These are phyloP conservation scores for fission yeast (Schizosaccharomyces pombe) DNA, from an alignment of 805 yeast genomes.

Conservation along the genomic window DNA sequence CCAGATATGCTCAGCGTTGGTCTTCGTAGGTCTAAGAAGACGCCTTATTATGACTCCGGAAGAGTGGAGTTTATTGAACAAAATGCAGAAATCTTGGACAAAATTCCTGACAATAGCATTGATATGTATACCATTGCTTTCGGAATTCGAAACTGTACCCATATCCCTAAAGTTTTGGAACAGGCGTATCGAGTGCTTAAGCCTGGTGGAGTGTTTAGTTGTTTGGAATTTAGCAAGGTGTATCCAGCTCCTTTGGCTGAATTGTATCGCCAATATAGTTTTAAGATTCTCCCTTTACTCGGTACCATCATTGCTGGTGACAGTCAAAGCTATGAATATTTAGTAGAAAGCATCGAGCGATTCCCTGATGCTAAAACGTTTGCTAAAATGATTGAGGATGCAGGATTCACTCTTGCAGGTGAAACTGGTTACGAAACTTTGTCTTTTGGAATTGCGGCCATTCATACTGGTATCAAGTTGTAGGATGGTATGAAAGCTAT, in stretches of 20 bases:
- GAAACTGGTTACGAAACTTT: slow-evolving; percentile 69
- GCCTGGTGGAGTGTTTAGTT: slow-evolving; percentile 95
- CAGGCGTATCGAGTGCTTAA: slow-evolving; percentile 90
- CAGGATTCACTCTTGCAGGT: slow-evolving; percentile 80
- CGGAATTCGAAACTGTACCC: slow-evolving; percentile 89
- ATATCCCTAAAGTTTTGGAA: slow-evolving; percentile 76
- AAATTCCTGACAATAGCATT: slow-evolving; percentile 64
- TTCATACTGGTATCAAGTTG: slow-evolving; percentile 82
- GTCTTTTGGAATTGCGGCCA: slow-evolving; percentile 86
- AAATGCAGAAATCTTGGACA: slow-evolving; percentile 75
- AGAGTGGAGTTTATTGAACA: slow-evolving; percentile 68
- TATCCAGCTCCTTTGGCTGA: slow-evolving; percentile 41
- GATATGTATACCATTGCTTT: slow-evolving; percentile 92
- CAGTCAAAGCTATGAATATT: slow-evolving; percentile 83
- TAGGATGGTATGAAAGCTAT: too few relatives aligned
- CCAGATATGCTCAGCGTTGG: slow-evolving; percentile 93
- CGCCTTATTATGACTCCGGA: slow-evolving; percentile 37
- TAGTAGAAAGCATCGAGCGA: slow-evolving; percentile 78
- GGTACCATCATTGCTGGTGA: slow-evolving; percentile 92
- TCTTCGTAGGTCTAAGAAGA: slow-evolving; percentile 38
- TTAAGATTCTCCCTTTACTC: slow-evolving; percentile 69
- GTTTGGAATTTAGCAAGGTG: slow-evolving; percentile 85
- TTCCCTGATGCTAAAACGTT: slow-evolving; percentile 86
- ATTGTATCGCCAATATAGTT: slow-evolving; percentile 70
- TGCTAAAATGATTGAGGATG: slow-evolving; percentile 74